A percentile compares a stretch with the other conserved stretches of the same genome.
Conservation (phyloP, 2,329 filamentous ascomycete genomes). For the Tympanopsis confertula region DNA sequence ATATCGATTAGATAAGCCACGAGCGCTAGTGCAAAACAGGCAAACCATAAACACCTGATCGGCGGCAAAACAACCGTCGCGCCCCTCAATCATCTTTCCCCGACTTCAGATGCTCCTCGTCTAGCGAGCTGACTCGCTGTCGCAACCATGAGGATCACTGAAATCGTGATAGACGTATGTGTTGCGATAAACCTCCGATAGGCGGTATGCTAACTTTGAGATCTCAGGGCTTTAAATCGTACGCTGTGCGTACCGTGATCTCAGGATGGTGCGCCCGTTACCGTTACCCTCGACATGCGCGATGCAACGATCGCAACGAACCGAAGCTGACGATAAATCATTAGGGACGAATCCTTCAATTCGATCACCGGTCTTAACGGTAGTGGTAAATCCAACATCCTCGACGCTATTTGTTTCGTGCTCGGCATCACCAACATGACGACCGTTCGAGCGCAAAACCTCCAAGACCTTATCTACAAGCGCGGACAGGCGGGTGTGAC, state of each 20-base stretch:
- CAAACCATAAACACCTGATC: slow-evolving; percentile 1
- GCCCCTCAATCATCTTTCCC: background rate
- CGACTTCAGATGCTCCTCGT: background rate
- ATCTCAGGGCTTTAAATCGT: slow-evolving; percentile 77
- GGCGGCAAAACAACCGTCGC: background rate
- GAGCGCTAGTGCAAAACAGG: background rate
- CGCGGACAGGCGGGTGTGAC: slow-evolving; percentile 95
- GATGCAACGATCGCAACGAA: slow-evolving; percentile 3
- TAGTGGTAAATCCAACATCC: slow-evolving; percentile 94
- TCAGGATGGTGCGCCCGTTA: slow-evolving; percentile 59
- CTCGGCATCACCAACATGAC: slow-evolving; percentile 95
- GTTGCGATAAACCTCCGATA: background rate
- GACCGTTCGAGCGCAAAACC: slow-evolving; percentile 85
- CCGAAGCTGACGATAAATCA: slow-evolving; percentile 21
- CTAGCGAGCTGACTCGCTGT: background rate
- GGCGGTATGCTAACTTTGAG: background rate
- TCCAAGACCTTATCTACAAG: slow-evolving; percentile 98
- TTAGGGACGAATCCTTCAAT: slow-evolving; percentile 96
- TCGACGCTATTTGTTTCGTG: slow-evolving; percentile 97
- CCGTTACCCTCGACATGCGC: background rate
- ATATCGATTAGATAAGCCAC: too few relatives aligned
- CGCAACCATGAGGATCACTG: slow-evolving; percentile 1
- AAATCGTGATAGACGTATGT: background rate
- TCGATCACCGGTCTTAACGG: slow-evolving; percentile 97
- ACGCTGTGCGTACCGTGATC: slow-evolving; percentile 79